These are phyloP conservation scores for Lichtheimia hyalospora DNA, from an alignment of 371 early-diverging fungal genomes.

Conservation along the genomic window DNA sequence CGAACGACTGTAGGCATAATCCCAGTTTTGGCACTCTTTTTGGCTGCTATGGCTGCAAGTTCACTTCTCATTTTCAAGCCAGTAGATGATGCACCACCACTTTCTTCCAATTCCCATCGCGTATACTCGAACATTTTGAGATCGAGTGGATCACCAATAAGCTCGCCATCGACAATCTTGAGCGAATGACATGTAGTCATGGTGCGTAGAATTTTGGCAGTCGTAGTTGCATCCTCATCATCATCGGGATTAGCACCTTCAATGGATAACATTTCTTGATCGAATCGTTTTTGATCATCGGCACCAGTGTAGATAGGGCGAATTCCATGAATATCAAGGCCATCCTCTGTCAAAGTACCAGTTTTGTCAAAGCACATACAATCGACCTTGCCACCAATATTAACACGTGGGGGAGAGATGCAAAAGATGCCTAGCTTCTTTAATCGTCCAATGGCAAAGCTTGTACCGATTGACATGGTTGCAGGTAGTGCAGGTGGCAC, in stretches of 20 bases:
- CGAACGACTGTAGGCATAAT: constrained; percentile 86
- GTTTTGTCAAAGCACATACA: constrained; percentile 99
- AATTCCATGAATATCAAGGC: constrained; percentile 94
- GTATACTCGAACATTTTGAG: constrained; percentile 98
- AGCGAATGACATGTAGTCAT: constrained; percentile 98
- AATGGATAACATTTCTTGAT: constrained; percentile 30
- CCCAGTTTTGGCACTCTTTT: constrained; percentile 48
- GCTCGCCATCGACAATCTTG: constrained; percentile 85
- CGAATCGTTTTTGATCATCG: constrained; percentile 34
- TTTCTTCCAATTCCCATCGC: constrained; percentile 89
- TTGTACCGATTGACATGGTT: constrained; percentile 95
- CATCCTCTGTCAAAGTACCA: constrained; percentile 99
- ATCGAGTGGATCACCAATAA: constrained; percentile 98
- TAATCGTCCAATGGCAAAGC: constrained; percentile 90
- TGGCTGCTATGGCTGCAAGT: constrained; percentile 28
- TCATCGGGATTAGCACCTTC: constrained; percentile 23
- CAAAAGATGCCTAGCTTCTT: constrained; percentile 88
- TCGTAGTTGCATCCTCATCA: constrained; percentile 21
- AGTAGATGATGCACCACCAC: constrained; percentile 47
- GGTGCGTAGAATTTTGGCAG: constrained; percentile 59
- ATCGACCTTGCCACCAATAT: constrained; percentile 95
- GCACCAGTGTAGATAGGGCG: constrained; percentile 39
- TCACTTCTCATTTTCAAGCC: constrained; percentile 41
- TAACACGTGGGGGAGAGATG: constrained; percentile 93
- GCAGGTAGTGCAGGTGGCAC: constrained; percentile 98